phyloP scores from a whole-genome alignment of 176 grass and related monocot species.

The Hyparrhenia diplandra region DNA sequence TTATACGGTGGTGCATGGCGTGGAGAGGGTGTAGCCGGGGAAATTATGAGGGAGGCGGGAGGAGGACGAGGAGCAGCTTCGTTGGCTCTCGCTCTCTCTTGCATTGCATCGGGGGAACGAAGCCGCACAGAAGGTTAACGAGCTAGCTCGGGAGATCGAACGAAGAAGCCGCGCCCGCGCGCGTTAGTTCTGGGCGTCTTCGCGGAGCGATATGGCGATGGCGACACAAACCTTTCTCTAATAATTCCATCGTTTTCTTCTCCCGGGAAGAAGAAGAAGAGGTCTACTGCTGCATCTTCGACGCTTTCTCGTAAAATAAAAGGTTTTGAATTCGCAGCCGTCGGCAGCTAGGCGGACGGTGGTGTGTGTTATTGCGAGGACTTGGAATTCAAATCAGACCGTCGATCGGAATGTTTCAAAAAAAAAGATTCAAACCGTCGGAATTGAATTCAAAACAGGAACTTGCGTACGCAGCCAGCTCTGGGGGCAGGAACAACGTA shows the following conservation, averaged over 20 bases:
- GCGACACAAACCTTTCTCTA: background rate
- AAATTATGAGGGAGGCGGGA: slow-evolving; percentile 31
- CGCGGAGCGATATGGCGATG: background rate
- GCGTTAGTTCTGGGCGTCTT: background rate
- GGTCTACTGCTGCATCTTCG: no score
- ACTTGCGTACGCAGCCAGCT: background rate
- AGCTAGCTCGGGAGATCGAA: no score
- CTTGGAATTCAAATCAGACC: background rate
- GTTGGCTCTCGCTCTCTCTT: no score
- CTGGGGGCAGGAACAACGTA: background rate
- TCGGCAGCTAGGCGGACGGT: no score
- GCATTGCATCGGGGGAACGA: no score
- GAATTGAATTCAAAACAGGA: background rate
- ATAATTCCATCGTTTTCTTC: background rate
- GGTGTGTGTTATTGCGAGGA: background rate
- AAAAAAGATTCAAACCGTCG: background rate
- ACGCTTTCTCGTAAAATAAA: no score
- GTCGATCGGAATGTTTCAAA: no score
- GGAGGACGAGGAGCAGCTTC: slow-evolving; percentile 17
- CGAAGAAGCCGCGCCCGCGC: background rate
- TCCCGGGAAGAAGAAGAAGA: background rate
- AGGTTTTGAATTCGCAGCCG: background rate
- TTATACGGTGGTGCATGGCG: slow-evolving; percentile 21
- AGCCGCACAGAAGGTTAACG: no score
- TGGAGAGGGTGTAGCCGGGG: background rate